Evolutionary conservation across 2,329 filamentous ascomycete species (phyloP).

Genomic region (Exophiala aquamarina): DNA sequence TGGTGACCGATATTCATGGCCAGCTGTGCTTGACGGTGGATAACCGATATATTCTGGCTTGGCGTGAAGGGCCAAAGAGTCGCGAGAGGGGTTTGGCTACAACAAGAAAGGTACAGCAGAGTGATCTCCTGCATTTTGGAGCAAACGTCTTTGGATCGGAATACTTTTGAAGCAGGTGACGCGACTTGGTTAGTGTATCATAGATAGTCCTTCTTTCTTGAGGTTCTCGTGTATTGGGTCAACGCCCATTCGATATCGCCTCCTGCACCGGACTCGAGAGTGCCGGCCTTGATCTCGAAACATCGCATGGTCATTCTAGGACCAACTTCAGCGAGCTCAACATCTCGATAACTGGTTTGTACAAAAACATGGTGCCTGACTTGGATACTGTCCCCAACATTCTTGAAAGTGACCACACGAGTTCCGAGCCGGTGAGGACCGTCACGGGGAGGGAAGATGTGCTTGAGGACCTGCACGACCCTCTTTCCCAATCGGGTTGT

Average conservation of each 20-base stretch:
- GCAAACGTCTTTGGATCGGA: too few relatives aligned
- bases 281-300: conserved; percentile 90
- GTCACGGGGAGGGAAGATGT: conserved; percentile 89
- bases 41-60: too few relatives aligned
- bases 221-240: conserved; percentile 91
- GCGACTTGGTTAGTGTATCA: too few relatives aligned
- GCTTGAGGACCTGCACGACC: conserved; percentile 87
- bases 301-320: conserved; percentile 96
- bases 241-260: conserved; percentile 96
- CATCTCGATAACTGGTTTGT: conserved; percentile 82
- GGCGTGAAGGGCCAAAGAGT: too few relatives aligned
- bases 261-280: conserved; percentile 78
- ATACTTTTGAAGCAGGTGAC: too few relatives aligned
- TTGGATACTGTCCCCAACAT: conserved; percentile 84
- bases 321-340: conserved; percentile 85
- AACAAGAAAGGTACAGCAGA: too few relatives aligned
- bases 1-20: conserved; percentile 11
- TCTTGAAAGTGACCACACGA: conserved; percentile 89
- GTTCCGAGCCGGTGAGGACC: conserved; percentile 78
- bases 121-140: too few relatives aligned
- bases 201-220: conserved; percentile 92
- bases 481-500: conserved; percentile 75
- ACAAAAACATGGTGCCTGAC: conserved; percentile 94
- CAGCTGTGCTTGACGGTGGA: too few relatives aligned
- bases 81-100: too few relatives aligned